Percentiles rank a stretch among this genome's conserved stretches.
These are phyloP conservation scores for Rhynchospora tenuis DNA, from an alignment of 176 grass and related monocot genomes.

Conservation along the genomic window DNA sequence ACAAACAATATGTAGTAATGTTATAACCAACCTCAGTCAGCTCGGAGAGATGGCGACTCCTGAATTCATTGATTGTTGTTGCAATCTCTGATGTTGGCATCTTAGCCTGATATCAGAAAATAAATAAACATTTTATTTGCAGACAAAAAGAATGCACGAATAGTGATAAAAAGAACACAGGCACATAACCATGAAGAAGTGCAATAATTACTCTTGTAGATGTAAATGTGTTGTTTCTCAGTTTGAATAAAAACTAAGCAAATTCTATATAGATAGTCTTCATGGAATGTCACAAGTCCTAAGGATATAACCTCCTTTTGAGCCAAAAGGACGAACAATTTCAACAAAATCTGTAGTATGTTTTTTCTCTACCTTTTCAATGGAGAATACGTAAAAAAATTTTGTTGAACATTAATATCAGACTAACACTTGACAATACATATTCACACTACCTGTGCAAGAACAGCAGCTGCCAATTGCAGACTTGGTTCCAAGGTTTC, in stretches of 20 bases:
- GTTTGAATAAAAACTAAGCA: background rate
- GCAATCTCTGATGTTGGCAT: slow-evolving; percentile 94
- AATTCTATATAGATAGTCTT: background rate
- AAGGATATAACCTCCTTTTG: background rate
- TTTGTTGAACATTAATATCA: background rate
- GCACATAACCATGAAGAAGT: background rate
- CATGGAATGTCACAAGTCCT: background rate
- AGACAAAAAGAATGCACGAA: background rate
- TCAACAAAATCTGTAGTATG: background rate
- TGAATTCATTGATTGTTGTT: slow-evolving; percentile 83
- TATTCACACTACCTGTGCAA: slow-evolving; percentile 66
- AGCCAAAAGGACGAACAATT: background rate
- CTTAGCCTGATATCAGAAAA: slow-evolving; percentile 58
- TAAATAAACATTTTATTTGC: background rate
- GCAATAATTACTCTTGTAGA: background rate
- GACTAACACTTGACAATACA: background rate
- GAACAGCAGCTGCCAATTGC: slow-evolving; percentile 92
- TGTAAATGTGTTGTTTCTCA: background rate
- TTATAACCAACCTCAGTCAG: slow-evolving; percentile 66
- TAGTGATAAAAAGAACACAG: background rate
- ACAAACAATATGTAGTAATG: background rate
- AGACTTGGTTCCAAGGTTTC: slow-evolving; percentile 99
- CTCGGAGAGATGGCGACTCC: slow-evolving; percentile 89
- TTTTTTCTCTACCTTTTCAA: background rate
- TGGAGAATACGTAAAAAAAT: background rate